A percentile compares a stretch with the other conserved stretches of the same genome.
Evolutionary conservation across 257 asterid species (phyloP).

Genomic region (Fraxinus excelsior): DNA sequence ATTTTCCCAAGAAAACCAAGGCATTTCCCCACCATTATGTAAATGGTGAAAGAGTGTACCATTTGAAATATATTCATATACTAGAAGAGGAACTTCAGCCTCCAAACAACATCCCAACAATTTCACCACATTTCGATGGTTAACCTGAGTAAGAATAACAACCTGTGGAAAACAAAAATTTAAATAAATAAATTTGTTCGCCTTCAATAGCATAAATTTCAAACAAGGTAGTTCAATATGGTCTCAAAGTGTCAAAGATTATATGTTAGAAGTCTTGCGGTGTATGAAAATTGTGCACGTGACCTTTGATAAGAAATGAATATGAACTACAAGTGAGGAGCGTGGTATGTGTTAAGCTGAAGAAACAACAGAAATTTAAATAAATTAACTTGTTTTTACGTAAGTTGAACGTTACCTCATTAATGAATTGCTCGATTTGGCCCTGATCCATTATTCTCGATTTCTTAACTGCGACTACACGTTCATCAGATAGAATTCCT

Average conservation of each 20-base stretch:
- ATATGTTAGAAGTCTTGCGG: too few relatives aligned
- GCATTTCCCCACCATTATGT: conserved; percentile 26
- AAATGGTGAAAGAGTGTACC: conserved; percentile 38
- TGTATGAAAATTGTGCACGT: too few relatives aligned
- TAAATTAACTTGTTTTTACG: too few relatives aligned
- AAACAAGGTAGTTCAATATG: not conserved
- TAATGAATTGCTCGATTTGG: not conserved
- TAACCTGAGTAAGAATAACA: conserved; percentile 45
- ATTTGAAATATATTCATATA: conserved; percentile 37
- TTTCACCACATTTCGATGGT: conserved; percentile 47
- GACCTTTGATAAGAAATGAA: too few relatives aligned
- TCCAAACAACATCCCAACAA: conserved; percentile 51
- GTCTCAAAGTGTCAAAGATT: too few relatives aligned
- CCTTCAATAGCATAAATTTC: not conserved
- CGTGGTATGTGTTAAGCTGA: too few relatives aligned
- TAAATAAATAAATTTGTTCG: not conserved
- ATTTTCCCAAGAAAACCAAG: conserved; percentile 52
- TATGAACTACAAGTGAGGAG: too few relatives aligned
- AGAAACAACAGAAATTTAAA: too few relatives aligned
- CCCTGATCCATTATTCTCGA: not conserved
- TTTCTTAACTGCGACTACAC: conserved; percentile 35
- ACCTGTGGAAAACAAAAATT: conserved; percentile 21
- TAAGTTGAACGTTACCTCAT: not conserved
- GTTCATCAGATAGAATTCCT: conserved; percentile 37
- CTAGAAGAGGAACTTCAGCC: conserved; percentile 43